Evolutionary conservation across 2,329 filamentous ascomycete genomes (phyloP), one percentile per base, ranked within the genome.

Genomic region (Pseudogymnoascus sp.): DNA sequence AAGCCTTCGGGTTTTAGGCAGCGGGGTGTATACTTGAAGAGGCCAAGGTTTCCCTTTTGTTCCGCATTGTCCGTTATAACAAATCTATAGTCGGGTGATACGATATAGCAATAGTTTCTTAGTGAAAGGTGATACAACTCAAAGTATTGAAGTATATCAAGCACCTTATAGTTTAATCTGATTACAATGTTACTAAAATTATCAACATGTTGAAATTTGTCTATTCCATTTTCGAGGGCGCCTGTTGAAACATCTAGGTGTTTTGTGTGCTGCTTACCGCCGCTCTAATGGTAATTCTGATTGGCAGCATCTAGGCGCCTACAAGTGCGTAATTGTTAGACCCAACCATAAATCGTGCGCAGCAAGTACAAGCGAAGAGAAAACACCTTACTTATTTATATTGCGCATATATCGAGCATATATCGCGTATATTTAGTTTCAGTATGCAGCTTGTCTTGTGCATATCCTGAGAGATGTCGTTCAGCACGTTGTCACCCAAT

Each of bases 401-500:
- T 31, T 8, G 28, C 28, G 28, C 28, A 31, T 31, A 31, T 31
- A 31, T 31, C 7, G 28, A 7, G 28, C 28, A 31, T 31, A 31
- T 31, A 31, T 31, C 7, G 28, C 28, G 28, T 31, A 31, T 31
- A 31, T 31, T 31, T 31, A 31, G 28, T 31, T 31, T 31, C 28
- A 31, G 28, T 10, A 31, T 31, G 28, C 28, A 31, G 28, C 28
- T 31, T 31, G 28, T 31, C 28, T 31, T 31, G 28, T 31, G 28
- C 28, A 31, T 31, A 31, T 31, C 1, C 28, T 73, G 71, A 70
- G 63, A 71, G 10, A 65, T 72, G 50, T 70, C 71, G 5, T 67
- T 73, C 28, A 65, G 65, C n/a, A 68, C 65, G 25, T 62, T 73
- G 21, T 21, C 67, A 3, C 63, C 64, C 8, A 63, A 69, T 16